A percentile compares a stretch with the other conserved stretches of the same genome.
Evolutionary conservation across 2,329 filamentous ascomycete species (phyloP).

Genomic region (Rosellinia necatrix): DNA sequence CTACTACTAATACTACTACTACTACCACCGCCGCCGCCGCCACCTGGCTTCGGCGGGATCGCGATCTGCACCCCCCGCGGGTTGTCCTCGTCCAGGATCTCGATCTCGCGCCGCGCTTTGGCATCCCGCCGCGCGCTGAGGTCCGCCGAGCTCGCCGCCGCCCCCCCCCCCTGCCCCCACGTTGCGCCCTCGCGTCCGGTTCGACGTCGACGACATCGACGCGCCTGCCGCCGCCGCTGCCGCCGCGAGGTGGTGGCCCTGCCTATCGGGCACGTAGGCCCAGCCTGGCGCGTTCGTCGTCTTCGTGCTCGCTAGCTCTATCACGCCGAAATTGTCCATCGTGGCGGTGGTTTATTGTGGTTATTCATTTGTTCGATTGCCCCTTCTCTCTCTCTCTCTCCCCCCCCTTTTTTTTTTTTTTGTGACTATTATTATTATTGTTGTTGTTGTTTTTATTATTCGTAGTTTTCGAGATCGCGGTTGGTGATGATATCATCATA

Average conservation of each 20-base stretch:
- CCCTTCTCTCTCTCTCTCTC: not conserved
- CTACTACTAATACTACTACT: too few relatives aligned
- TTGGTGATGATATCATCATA: too few relatives aligned
- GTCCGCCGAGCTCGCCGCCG: slow-evolving; percentile 61
- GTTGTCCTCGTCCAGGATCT: slow-evolving; percentile 81
- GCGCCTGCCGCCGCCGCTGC: slow-evolving; percentile 46
- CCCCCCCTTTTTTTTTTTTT: too few relatives aligned
- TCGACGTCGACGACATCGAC: slow-evolving; percentile 40
- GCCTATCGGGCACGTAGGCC: slow-evolving; percentile 85
- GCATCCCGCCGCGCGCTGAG: slow-evolving; percentile 81
- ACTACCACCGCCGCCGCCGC: slow-evolving; percentile 44
- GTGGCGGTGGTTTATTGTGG: not conserved
- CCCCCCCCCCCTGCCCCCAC: slow-evolving; percentile 57
- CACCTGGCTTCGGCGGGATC: slow-evolving; percentile 61
- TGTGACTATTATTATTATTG: too few relatives aligned
- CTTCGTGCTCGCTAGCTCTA: slow-evolving; percentile 76
- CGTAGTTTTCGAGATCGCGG: too few relatives aligned
- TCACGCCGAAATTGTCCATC: slow-evolving; percentile 76
- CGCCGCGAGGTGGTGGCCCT: slow-evolving; percentile 54
- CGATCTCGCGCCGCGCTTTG: slow-evolving; percentile 79
- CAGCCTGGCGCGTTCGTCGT: slow-evolving; percentile 80
- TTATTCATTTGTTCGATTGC: too few relatives aligned
- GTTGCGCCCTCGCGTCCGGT: slow-evolving; percentile 71
- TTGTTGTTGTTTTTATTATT: too few relatives aligned
- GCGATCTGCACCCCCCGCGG: slow-evolving; percentile 73